Base-by-base conservation (phyloP, 1,284 basidiomycete species). In the Exsudoporus floridanus region DNA sequence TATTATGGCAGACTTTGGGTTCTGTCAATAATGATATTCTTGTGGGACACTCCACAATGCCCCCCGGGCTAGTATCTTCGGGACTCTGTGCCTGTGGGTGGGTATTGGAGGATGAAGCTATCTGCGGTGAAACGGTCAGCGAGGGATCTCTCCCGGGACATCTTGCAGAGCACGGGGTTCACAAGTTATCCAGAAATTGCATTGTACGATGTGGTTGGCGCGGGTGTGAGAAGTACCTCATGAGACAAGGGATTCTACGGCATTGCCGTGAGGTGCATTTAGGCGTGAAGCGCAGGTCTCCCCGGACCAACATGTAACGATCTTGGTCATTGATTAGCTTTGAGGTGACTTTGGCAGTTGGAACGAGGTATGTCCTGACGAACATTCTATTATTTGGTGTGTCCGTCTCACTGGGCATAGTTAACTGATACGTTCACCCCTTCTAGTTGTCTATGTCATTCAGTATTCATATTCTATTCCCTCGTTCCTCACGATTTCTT, bases 201-300 rank as follows among this genome's bases (percentile, higher is more conserved):
- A 0, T 3, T 5, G 37, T 46, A 3, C 19, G 21, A 3, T 67
- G 66, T 33, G 9, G 10, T 5, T 63, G 65, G 67, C 13, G 0
- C 0, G 53, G 2, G 4, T 67, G 65, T 6, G 28, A 19, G 3
- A 6, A 0, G 3, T 0, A 0, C 2, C n/a, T 62, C n/a, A 54
- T 51, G 27, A 43, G 63, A 6, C 27, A 49, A 4, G 31, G 53
- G 1, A 37, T 70, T 1, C 1, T 25, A 4, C 49, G 63, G 0
- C 56, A 62, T 21, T 18, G 28, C 1, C 52, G 53, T 0, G 64
- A 64, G 16, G 55, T 62, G 0, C 62, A 64, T 7, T 13, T 63
- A 12, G 37, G 53, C 4, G 31, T 40, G 33, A 57, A 38, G 31
- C 64, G 64, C 49, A 52, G 9, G 23, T 19, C 45, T 18, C 16